Conservation (phyloP, 306 rosid genomes). For the Oemleria cerasiformis region DNA sequence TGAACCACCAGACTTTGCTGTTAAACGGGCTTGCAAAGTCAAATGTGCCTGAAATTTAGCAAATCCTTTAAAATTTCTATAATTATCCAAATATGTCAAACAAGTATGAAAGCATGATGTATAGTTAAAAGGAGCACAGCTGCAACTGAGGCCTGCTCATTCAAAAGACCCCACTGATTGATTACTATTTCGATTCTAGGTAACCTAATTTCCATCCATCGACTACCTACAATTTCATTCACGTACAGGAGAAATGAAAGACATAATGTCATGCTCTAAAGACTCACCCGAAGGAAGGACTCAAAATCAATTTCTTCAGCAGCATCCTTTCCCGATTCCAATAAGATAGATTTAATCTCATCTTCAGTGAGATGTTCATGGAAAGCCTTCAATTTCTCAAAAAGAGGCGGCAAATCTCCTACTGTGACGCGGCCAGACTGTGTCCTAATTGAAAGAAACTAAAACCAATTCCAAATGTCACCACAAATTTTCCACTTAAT, state of each 20-base stretch:
- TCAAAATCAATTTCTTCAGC: conserved; percentile 83
- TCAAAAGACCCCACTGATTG: conserved; percentile 5
- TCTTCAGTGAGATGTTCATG: conserved; percentile 51
- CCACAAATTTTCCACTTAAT: conserved; percentile 10
- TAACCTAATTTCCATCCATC: neutral
- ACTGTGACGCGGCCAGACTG: conserved; percentile 60
- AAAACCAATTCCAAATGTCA: conserved; percentile 25
- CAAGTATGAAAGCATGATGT: neutral
- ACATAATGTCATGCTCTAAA: conserved; percentile 5
- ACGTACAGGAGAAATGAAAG: neutral
- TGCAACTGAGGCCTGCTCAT: neutral
- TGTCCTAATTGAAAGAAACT: conserved; percentile 72
- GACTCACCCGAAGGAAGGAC: conserved; percentile 76
- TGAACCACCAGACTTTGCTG: conserved; percentile 58
- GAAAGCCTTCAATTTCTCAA: conserved; percentile 63
- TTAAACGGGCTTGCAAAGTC: conserved; percentile 61
- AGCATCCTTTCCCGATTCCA: conserved; percentile 42
- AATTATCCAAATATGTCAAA: conserved; percentile 14
- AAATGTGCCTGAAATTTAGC: conserved; percentile 64
- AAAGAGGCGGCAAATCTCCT: conserved; percentile 63
- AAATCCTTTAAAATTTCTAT: conserved; percentile 21
- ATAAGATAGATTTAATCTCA: conserved; percentile 60
- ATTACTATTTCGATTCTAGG: neutral
- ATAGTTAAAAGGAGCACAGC: neutral
- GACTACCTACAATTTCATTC: conserved; percentile 6